Evolutionary conservation across 805 yeast species (phyloP), one percentile per base, ranked within the genome.

Genomic region (Yamadazyma takamatsuzukensis): DNA sequence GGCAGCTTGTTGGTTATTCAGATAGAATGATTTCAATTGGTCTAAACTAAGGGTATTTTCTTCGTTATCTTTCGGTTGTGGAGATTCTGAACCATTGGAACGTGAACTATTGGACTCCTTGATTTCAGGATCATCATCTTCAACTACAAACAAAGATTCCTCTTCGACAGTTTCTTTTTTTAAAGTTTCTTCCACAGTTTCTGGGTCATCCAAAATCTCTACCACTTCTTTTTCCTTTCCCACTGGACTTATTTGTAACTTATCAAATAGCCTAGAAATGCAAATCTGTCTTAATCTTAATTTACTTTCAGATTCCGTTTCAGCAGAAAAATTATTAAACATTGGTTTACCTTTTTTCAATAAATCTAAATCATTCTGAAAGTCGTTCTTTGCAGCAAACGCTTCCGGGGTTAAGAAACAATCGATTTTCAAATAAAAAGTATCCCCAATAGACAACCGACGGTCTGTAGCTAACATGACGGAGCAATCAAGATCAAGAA

Each of bases 11-110:
- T 83, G 85, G 12, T 87, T 75, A n/a, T 80, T 71, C 32, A 70
- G 74, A 54, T 89, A 89, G 33, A 89, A 73, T 30, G 80, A 72
- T 47, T 80, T 80, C 23, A 89, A 60, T 48, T 89, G 95, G 44
- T 87, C 86, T 22, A 81, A 50, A 36, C 74, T 70, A 44, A 85
- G 60, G n/a, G n/a, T n/a, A n/a, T n/a, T n/a, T 17, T 73, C 72
- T 12, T 71, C 59, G 5, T 16, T 24, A 9, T n/a, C n/a, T n/a
- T n/a, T n/a, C n/a, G n/a, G n/a, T n/a, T 8, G 8, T 8, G 8
- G 10, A 19, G 22, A 11, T 8, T 49, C 36, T 2, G 58, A 47
- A 6, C 38, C 33, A 4, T n/a, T n/a, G n/a, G 32, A 15, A 17
- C 7, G 15, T 19, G 22, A 19, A 1, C 41, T 41, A n/a, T n/a